Evolutionary conservation across 345 rosid genomes (phyloP), one percentile per base, ranked within the genome.

Genomic region (Viola odorata): DNA sequence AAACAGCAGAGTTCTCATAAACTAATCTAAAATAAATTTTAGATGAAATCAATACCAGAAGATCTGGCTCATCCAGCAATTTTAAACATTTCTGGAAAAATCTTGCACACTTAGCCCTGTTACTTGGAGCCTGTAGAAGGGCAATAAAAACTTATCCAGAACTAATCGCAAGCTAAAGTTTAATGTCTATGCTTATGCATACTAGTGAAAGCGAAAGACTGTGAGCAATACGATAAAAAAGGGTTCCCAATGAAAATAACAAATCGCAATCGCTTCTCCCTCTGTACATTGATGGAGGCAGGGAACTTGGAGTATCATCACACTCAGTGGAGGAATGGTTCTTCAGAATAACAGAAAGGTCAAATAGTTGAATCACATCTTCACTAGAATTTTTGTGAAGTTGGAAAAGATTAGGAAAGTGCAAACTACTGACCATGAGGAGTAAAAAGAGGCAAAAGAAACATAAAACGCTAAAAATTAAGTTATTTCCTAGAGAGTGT

Each of bases 331-430:
- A 66, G 16, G 89, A 69, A 60, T 73, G 91, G 61, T 62, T 82
- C 72, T 84, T 85, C n/a, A 96, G 87, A 56, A 92, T 83, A 55
- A 80, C 81, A 74, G 96, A 84, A 60, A 89, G 82, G 84, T 89
- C 96, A 82, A 87, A 92, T 58, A 89, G 96, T 72, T 87, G 96
- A 79, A 92, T 85, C 61, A 80, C 86, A 69, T 87, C 98, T 75
- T 92, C 98, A 23, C 96, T 94, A 37, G 98, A 83, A 60, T 86
- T 83, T 83, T 89, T 92, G 75, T 89, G 83, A 39, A 92, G 91
- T 96, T 92, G 91, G 17, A 68, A 66, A 48, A 23, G 32, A 23
- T 23, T 32, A 68, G 32, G 58, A 32, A 6, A 62, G 41, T 50
- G 12, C 50, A 62, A 49, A 68, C 45, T 65, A 42, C 13, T 45